phyloP scores from a whole-genome alignment of 2,329 filamentous ascomycete species.

The Bipolaris bicolor region DNA sequence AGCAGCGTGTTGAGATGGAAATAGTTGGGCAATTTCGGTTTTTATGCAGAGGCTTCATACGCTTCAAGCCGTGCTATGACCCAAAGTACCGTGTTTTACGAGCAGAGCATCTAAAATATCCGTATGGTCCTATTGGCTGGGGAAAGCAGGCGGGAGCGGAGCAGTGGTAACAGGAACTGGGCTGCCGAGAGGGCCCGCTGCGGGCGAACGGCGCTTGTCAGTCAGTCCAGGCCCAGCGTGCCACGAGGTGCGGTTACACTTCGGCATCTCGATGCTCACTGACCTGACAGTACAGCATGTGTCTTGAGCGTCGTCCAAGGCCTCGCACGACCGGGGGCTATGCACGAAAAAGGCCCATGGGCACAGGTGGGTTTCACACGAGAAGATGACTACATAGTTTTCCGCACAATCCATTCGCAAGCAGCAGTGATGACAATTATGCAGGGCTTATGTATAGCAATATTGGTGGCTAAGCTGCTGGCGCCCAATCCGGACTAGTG shows the following conservation, averaged over 20 bases:
- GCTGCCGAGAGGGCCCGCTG: conserved; percentile 31
- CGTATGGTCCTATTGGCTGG: conserved; percentile 22
- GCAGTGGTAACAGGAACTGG: conserved; percentile 2
- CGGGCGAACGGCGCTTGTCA: conserved; percentile 21
- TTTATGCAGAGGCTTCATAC: conserved; percentile 7
- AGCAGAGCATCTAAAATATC: conserved; percentile 13
- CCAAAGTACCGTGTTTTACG: conserved; percentile 2
- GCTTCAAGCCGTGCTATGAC: conserved; percentile 10
- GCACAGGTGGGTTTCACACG: conserved; percentile 18
- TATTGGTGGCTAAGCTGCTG: conserved; percentile 47
- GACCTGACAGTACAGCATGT: conserved; percentile 1
- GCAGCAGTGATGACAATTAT: conserved; percentile 37
- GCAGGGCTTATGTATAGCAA: conserved; percentile 45
- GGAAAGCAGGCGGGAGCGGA: conserved; percentile 18
- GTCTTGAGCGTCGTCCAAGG: conserved; percentile 1
- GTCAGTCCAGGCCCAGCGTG: conserved; percentile 6
- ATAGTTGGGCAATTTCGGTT: neutral
- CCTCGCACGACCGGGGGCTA: conserved; percentile 13
- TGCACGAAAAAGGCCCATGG: conserved; percentile 22
- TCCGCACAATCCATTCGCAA: conserved; percentile 24
- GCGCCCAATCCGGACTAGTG: conserved; percentile 26
- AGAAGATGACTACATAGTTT: conserved; percentile 31
- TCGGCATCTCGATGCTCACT: conserved; percentile 5
- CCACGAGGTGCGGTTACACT: neutral
- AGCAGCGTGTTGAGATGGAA: conserved; percentile 4